These are phyloP conservation scores for Saccharomycopsis guyanensis DNA, from an alignment of 805 yeast species.

Conservation along the genomic window DNA sequence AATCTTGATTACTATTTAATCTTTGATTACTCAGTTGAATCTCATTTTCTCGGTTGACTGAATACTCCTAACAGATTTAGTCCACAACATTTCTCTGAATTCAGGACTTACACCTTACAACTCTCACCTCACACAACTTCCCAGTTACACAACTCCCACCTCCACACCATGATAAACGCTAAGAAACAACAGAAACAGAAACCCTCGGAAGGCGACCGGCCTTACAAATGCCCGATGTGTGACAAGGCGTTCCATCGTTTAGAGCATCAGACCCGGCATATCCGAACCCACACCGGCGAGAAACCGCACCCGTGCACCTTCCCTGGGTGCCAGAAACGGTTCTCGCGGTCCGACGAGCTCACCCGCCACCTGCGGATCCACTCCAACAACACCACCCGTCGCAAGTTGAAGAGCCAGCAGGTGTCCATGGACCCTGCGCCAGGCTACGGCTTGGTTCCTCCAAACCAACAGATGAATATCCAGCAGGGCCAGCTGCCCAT, in stretches of 20 bases:
- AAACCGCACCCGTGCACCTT: constrained; percentile 72
- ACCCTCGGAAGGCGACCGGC: constrained; percentile 33
- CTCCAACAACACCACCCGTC: constrained; percentile 43
- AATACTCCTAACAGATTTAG: too few species aligned
- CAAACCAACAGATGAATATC: constrained; percentile 2
- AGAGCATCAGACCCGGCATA: constrained; percentile 74
- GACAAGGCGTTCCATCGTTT: constrained; percentile 66
- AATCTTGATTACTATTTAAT: too few species aligned
- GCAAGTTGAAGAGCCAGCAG: constrained; percentile 23
- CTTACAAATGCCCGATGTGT: constrained; percentile 70
- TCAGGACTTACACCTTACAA: too few species aligned
- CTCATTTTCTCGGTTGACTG: too few species aligned
- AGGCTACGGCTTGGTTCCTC: constrained; percentile 3
- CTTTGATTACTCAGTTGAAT: too few species aligned
- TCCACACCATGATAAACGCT: background rate
- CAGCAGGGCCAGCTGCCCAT: constrained; percentile 19
- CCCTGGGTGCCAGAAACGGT: constrained; percentile 62
- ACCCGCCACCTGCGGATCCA: constrained; percentile 70
- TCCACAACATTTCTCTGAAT: too few species aligned
- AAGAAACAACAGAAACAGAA: background rate
- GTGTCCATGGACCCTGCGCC: background rate
- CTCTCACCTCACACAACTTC: too few species aligned
- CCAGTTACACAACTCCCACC: too few species aligned
- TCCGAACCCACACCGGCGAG: constrained; percentile 76
- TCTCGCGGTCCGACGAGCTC: constrained; percentile 65